phyloP scores from a whole-genome alignment of 371 early-diverging fungal genomes.

The Rhizopus arrhizus region DNA sequence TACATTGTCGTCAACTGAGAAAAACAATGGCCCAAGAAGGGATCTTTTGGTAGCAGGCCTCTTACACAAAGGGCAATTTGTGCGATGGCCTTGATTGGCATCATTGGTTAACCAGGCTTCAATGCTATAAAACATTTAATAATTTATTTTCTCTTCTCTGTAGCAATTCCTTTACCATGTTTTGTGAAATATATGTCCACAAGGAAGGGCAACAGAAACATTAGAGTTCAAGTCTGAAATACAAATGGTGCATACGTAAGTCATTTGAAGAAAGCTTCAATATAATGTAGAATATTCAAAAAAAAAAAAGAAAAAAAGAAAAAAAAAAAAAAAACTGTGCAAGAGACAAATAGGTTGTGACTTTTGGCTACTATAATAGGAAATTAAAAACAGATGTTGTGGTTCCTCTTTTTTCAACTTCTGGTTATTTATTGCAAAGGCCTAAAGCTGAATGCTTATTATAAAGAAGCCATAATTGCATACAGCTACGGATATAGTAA shows the following conservation, averaged over 20 bases:
- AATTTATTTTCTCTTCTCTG: background rate
- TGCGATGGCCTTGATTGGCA: background rate
- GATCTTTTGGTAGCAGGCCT: background rate
- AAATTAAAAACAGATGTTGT: no score
- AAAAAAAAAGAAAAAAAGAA: no score
- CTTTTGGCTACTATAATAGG: no score
- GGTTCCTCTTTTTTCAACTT: no score
- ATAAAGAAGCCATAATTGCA: no score
- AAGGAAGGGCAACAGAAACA: background rate
- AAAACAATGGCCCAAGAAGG: background rate
- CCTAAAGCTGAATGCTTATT: no score
- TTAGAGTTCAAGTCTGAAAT: background rate
- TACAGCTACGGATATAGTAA: no score
- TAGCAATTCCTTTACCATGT: background rate
- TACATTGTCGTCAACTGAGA: background rate
- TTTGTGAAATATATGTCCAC: constrained; percentile 1
- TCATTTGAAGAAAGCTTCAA: background rate
- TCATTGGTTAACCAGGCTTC: background rate
- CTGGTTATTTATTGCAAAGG: no score
- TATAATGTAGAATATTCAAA: no score
- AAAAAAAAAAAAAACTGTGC: no score
- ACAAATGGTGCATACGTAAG: background rate
- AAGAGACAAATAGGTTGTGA: no score
- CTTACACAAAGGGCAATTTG: background rate
- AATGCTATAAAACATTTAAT: background rate